Evolutionary conservation across 1,284 basidiomycete species (phyloP).

Genomic region (Cutaneotrichosporon sp.): DNA sequence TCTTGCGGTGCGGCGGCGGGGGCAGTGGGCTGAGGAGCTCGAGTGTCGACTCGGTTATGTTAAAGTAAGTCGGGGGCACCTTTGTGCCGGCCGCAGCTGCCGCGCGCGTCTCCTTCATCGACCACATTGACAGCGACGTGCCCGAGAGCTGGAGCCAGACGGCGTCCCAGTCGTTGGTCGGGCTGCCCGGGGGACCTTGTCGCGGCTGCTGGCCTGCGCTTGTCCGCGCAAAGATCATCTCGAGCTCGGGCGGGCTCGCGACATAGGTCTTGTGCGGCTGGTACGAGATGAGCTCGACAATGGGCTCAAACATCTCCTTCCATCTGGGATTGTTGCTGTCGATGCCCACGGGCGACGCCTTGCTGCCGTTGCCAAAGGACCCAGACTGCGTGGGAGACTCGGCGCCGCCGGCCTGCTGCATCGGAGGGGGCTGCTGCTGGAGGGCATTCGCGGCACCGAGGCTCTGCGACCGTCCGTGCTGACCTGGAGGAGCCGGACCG

Average conservation of each 20-base stretch:
- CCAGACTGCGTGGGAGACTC: background rate
- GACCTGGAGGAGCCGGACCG: slow-evolving; percentile 60
- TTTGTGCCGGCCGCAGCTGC: slow-evolving; percentile 45
- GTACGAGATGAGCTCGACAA: slow-evolving; percentile 43
- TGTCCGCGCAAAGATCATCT: slow-evolving; percentile 48
- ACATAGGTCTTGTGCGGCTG: slow-evolving; percentile 49
- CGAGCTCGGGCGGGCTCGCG: slow-evolving; percentile 47
- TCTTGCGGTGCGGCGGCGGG: slow-evolving; percentile 50
- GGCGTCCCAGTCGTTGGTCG: slow-evolving; percentile 80
- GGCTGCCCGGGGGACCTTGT: slow-evolving; percentile 70
- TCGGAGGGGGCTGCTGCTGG: background rate
- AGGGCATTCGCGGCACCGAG: slow-evolving; percentile 22
- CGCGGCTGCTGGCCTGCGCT: slow-evolving; percentile 50
- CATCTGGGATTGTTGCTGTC: slow-evolving; percentile 13
- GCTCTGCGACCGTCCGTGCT: slow-evolving; percentile 27
- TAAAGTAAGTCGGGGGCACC: slow-evolving; percentile 45
- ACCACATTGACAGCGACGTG: slow-evolving; percentile 66
- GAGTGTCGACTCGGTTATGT: slow-evolving; percentile 48
- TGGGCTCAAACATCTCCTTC: slow-evolving; percentile 31
- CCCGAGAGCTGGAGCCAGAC: slow-evolving; percentile 91
- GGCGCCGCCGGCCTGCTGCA: background rate
- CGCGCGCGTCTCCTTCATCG: slow-evolving; percentile 48
- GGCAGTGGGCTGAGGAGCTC: slow-evolving; percentile 53
- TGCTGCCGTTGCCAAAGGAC: background rate
- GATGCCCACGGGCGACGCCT: background rate